Evolutionary conservation across 2,329 filamentous ascomycete species (phyloP).

Genomic region (Ustilaginoidea virens): DNA sequence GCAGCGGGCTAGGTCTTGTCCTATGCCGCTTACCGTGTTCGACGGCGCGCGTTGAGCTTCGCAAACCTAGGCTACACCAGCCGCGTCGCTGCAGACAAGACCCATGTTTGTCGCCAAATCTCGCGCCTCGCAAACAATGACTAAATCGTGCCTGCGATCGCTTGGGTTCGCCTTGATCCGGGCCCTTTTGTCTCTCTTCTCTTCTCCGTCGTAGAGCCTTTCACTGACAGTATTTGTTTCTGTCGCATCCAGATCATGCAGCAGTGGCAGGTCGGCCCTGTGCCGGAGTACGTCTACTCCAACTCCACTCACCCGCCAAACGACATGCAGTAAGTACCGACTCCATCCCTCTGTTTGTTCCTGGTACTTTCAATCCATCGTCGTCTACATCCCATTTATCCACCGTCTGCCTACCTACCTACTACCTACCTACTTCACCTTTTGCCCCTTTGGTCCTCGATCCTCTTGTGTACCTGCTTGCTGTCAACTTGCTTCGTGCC

Average conservation of each 20-base stretch:
- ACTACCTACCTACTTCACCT: slow-evolving; percentile 1
- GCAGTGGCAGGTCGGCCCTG: slow-evolving; percentile 45
- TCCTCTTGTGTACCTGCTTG: too few species aligned
- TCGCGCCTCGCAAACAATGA: slow-evolving; percentile 5
- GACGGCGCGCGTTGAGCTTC: slow-evolving; percentile 7
- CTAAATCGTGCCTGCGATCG: slow-evolving; percentile 3
- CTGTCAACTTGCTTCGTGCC: too few species aligned
- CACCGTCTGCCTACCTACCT: background rate
- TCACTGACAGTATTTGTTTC: slow-evolving; percentile 10
- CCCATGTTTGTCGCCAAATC: slow-evolving; percentile 7
- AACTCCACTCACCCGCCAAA: slow-evolving; percentile 37
- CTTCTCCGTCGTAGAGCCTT: slow-evolving; percentile 8
- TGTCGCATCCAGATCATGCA: slow-evolving; percentile 34
- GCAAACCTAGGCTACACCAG: slow-evolving; percentile 8
- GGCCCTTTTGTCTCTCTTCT: slow-evolving; percentile 4
- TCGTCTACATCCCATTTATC: slow-evolving; percentile 4
- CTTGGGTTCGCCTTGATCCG: slow-evolving; percentile 5
- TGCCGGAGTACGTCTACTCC: slow-evolving; percentile 43
- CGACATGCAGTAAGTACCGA: slow-evolving; percentile 41
- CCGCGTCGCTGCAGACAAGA: slow-evolving; percentile 9
- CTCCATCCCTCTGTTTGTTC: slow-evolving; percentile 18
- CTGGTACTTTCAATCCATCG: slow-evolving; percentile 12
- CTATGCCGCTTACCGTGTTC: slow-evolving; percentile 4
- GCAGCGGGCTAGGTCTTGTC: slow-evolving; percentile 1
- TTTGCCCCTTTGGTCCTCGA: background rate